Evolutionary conservation across 2,329 filamentous ascomycete genomes (phyloP).

Genomic region (Colletotrichum lentis): DNA sequence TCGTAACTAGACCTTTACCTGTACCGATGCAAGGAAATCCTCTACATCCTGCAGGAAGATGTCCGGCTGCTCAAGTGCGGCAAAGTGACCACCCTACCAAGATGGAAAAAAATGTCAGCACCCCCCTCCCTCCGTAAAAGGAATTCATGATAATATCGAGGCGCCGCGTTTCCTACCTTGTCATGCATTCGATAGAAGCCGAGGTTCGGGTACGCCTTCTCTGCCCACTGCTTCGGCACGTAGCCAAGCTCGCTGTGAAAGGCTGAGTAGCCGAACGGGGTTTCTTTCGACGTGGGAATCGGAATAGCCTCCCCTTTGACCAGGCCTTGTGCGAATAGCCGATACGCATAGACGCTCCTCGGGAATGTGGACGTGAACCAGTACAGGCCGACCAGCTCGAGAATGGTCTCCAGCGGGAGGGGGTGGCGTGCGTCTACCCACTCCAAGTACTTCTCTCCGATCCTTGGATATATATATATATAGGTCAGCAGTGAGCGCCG

Average conservation of each 20-base stretch:
- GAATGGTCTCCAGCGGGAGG: constrained; percentile 51
- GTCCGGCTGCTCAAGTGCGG: constrained; percentile 37
- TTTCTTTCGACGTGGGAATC: constrained; percentile 48
- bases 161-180: not conserved
- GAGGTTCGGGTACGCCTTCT: constrained; percentile 38
- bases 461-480: constrained; percentile 50
- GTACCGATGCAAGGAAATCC: constrained; percentile 6
- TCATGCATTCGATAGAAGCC: constrained; percentile 27
- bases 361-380: constrained; percentile 63
- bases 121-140: too few species aligned
- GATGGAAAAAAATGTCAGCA: not conserved
- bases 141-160: too few species aligned
- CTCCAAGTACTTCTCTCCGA: constrained; percentile 64
- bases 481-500: not conserved
- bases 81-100: constrained; percentile 22
- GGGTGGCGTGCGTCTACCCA: constrained; percentile 58
- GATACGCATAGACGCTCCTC: constrained; percentile 60
- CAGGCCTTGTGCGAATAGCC: constrained; percentile 32
- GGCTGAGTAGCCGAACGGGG: constrained; percentile 56
- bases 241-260: constrained; percentile 55
- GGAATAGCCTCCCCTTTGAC: not conserved
- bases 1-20: not conserved
- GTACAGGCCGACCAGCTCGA: constrained; percentile 61
- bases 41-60: constrained; percentile 21
- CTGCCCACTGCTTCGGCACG: constrained; percentile 49